A percentile compares a stretch with the other conserved stretches of the same genome.
These are phyloP conservation scores for Aspergillus ochraceoroseus DNA, from an alignment of 2,329 filamentous ascomycete species.

Conservation along the genomic window DNA sequence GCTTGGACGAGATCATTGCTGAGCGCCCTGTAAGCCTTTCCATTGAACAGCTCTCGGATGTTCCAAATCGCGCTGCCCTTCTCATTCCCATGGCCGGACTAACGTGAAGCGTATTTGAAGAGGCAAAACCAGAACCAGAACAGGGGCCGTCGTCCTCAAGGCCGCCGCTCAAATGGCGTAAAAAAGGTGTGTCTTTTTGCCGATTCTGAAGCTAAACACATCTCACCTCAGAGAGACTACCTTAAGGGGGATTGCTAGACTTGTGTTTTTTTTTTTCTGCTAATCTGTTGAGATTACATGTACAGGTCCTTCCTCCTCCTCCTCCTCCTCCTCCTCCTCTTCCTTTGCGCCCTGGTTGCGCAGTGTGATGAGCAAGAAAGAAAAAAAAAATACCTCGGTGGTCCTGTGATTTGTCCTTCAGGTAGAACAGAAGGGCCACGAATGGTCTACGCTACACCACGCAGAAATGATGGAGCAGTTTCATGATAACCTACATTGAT, in stretches of 20 bases:
- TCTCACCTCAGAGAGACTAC: neutral
- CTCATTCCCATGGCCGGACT: conserved; percentile 13
- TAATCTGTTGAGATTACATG: conserved; percentile 4
- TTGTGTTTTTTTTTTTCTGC: too few species aligned
- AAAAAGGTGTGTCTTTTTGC: conserved; percentile 69
- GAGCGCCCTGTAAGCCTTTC: conserved; percentile 52
- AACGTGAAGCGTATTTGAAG: conserved; percentile 17
- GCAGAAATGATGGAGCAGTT: conserved; percentile 32
- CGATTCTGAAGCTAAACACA: too few species aligned
- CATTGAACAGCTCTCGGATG: conserved; percentile 4
- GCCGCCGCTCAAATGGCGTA: conserved; percentile 70
- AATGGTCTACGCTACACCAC: too few species aligned
- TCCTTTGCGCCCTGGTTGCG: conserved; percentile 35
- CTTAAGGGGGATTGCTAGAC: too few species aligned
- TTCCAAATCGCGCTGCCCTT: neutral
- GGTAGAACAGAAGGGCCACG: conserved; percentile 25
- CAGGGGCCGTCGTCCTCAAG: conserved; percentile 41
- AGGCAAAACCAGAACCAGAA: conserved; percentile 23
- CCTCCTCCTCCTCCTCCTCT: conserved; percentile 28
- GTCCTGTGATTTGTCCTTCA: conserved; percentile 24
- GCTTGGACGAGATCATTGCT: conserved; percentile 60
- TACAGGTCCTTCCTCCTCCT: conserved; percentile 44
- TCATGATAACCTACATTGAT: conserved; percentile 36
- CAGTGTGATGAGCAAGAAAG: conserved; percentile 37
- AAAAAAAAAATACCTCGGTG: too few species aligned